phyloP scores from a whole-genome alignment of 192 early-diverging fungal species.

The Spizellomyces sp. region DNA sequence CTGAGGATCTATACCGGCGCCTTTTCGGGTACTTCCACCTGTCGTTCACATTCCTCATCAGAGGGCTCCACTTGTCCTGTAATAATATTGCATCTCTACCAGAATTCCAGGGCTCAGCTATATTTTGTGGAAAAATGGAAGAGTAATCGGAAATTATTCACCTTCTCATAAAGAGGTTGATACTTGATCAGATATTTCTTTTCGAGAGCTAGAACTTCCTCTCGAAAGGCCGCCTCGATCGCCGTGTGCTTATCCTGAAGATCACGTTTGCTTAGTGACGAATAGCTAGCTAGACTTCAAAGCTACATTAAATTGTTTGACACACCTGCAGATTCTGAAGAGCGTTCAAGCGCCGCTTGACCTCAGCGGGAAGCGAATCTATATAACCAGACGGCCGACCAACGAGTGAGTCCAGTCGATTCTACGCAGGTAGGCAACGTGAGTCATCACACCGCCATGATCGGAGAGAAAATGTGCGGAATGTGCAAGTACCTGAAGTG shows the following conservation, averaged over 20 bases:
- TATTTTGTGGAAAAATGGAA: slow-evolving; percentile 56
- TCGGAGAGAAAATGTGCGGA: no score
- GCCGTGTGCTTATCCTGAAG: slow-evolving; percentile 72
- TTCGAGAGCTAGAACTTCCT: slow-evolving; percentile 92
- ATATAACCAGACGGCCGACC: slow-evolving; percentile 63
- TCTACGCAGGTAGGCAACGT: slow-evolving; percentile 50
- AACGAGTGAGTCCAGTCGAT: slow-evolving; percentile 75
- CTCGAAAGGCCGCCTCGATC: slow-evolving; percentile 86
- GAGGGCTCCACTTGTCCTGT: slow-evolving; percentile 87
- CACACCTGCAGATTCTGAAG: slow-evolving; percentile 82
- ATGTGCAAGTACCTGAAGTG: slow-evolving; percentile 32
- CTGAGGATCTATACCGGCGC: not conserved
- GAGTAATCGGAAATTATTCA: slow-evolving; percentile 10
- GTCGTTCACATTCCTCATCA: slow-evolving; percentile 73
- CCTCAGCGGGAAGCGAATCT: slow-evolving; percentile 62
- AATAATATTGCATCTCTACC: slow-evolving; percentile 49
- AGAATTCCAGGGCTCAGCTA: slow-evolving; percentile 29
- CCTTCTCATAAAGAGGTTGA: slow-evolving; percentile 82
- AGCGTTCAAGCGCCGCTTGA: slow-evolving; percentile 84
- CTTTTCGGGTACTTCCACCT: slow-evolving; percentile 33
- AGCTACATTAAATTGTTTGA: not conserved
- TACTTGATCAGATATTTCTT: slow-evolving; percentile 92
- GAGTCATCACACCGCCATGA: no score
- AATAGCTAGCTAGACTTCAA: not conserved
- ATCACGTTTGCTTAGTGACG: slow-evolving; percentile 13